These are phyloP conservation scores for Amaranthus hypochondriacus DNA, from an alignment of 148 eudicot species.

Conservation along the genomic window DNA sequence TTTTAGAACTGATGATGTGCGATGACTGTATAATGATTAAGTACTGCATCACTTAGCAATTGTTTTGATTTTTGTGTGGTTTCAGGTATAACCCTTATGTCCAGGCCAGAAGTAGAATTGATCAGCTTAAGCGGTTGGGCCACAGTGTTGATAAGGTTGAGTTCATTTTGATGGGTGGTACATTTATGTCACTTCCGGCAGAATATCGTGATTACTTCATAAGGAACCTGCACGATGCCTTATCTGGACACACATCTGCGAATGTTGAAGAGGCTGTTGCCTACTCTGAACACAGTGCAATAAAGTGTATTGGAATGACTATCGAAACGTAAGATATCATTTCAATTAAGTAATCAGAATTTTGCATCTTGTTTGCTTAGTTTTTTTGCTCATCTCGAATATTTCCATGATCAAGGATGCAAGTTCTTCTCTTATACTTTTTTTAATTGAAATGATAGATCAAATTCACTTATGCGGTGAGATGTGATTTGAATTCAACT, in stretches of 20 bases:
- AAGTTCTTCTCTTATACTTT: neutral
- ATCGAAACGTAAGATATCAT: constrained; percentile 83
- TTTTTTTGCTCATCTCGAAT: neutral
- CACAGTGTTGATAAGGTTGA: constrained; percentile 99
- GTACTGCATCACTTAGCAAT: neutral
- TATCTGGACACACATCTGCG: constrained; percentile 96
- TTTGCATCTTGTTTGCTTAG: neutral
- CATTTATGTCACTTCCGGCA: constrained; percentile 95
- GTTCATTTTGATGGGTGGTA: constrained; percentile 98
- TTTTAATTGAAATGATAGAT: no score
- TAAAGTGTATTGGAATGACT: constrained; percentile 98
- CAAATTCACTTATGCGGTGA: no score
- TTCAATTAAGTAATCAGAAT: neutral
- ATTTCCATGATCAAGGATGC: neutral
- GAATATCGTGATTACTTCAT: constrained; percentile 90
- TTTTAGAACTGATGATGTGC: neutral
- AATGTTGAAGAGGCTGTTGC: constrained; percentile 97
- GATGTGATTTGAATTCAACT: no score
- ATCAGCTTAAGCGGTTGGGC: constrained; percentile 95
- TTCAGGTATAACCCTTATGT: constrained; percentile 97
- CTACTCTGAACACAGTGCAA: constrained; percentile 92
- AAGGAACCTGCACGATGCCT: constrained; percentile 97
- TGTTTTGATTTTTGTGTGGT: constrained; percentile 3
- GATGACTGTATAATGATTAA: neutral
- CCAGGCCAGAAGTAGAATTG: constrained; percentile 95